Conservation (phyloP, 352 stramenopile species). For the Phytopythium delawarense region DNA sequence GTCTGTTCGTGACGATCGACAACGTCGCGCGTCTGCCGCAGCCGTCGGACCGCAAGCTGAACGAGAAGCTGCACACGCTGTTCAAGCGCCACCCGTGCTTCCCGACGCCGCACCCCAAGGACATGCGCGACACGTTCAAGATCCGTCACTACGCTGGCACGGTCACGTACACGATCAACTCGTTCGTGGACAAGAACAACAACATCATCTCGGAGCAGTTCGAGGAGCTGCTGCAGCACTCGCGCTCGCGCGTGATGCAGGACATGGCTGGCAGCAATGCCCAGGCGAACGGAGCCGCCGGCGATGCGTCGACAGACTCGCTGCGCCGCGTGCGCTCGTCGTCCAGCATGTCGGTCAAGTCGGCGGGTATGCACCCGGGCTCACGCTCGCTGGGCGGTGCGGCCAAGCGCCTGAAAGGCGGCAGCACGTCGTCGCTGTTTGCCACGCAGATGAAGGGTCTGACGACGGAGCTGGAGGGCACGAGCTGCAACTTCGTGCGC, state of each 20-base stretch:
- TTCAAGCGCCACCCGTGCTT: conserved; percentile 84
- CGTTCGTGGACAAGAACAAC: conserved; percentile 91
- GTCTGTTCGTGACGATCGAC: conserved; percentile 84
- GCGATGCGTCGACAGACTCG: background rate
- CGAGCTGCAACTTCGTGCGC: conserved; percentile 91
- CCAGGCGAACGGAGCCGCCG: background rate
- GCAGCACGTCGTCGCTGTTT: conserved; percentile 69
- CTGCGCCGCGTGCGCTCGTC: conserved; percentile 35
- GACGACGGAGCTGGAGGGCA: conserved; percentile 77
- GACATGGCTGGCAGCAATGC: conserved; percentile 48
- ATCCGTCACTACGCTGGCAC: conserved; percentile 83
- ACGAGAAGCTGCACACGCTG: conserved; percentile 77
- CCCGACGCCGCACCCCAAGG: conserved; percentile 79
- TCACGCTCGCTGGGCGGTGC: conserved; percentile 27
- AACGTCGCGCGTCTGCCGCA: conserved; percentile 80
- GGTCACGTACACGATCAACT: conserved; percentile 81
- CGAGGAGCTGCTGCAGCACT: conserved; percentile 81
- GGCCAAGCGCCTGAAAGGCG: conserved; percentile 59
- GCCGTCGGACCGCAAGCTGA: conserved; percentile 85
- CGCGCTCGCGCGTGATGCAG: conserved; percentile 63
- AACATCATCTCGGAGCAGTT: conserved; percentile 89
- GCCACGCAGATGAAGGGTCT: conserved; percentile 85
- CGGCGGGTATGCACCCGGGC: conserved; percentile 27
- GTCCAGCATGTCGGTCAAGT: conserved; percentile 43
- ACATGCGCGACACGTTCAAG: conserved; percentile 81